Conservation (phyloP, 2,329 filamentous ascomycete genomes). For the Atkinsonella hypoxylon region DNA sequence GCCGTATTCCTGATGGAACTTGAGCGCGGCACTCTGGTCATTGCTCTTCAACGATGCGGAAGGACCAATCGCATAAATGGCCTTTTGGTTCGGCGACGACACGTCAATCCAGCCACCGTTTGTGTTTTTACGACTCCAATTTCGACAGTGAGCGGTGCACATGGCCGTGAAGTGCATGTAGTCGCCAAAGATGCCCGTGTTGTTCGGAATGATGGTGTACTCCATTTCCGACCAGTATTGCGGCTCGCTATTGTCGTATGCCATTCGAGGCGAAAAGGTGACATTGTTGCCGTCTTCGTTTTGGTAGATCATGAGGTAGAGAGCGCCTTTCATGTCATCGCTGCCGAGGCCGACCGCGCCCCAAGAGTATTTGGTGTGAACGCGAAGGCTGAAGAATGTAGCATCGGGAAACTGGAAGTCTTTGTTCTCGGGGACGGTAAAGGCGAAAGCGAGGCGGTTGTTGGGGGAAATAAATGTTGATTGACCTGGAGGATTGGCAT, state of each 20-base stretch:
- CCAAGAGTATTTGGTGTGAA: constrained; percentile 35
- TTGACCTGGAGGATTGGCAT: constrained; percentile 20
- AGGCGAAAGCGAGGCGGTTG: constrained; percentile 34
- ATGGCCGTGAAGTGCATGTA: constrained; percentile 37
- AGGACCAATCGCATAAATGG: constrained; percentile 46
- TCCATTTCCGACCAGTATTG: constrained; percentile 30
- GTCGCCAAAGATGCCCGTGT: constrained; percentile 35
- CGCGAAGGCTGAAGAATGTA: constrained; percentile 42
- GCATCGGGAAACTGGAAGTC: constrained; percentile 23
- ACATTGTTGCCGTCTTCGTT: constrained; percentile 34
- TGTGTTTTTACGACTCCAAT: constrained; percentile 27
- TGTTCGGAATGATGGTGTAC: constrained; percentile 28
- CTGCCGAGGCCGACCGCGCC: constrained; percentile 43
- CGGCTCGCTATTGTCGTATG: constrained; percentile 40
- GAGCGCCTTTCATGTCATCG: constrained; percentile 36
- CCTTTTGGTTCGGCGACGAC: constrained; percentile 31
- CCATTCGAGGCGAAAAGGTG: constrained; percentile 43
- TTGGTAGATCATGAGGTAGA: constrained; percentile 44
- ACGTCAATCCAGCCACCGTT: constrained; percentile 35
- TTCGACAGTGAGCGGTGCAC: constrained; percentile 38
- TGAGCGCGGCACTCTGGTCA: constrained; percentile 29
- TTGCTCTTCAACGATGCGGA: constrained; percentile 30
- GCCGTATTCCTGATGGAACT: constrained; percentile 41
- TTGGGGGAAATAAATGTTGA: constrained; percentile 33
- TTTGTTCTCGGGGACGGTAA: constrained; percentile 34